These are phyloP conservation scores for Eucalyptus decipiens DNA, from an alignment of 345 rosid species.

Conservation along the genomic window DNA sequence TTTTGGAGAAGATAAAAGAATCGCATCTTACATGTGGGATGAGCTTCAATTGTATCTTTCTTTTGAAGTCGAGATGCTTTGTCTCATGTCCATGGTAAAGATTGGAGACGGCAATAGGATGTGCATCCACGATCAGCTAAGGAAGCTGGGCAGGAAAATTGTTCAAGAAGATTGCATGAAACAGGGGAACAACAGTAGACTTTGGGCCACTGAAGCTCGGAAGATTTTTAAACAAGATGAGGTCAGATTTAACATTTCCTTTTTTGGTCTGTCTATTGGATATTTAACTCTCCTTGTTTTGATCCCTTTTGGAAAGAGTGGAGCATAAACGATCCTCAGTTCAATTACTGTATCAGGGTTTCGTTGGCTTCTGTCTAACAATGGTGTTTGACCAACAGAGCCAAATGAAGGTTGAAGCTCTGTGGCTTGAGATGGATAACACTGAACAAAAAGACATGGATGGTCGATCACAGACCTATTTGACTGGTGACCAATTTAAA, in stretches of 20 bases:
- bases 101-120: neutral
- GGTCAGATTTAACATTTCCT: neutral
- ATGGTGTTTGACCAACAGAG: neutral
- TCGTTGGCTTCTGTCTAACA: accelerated
- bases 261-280: neutral
- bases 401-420: neutral
- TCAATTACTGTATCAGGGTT: neutral
- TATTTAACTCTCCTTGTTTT: neutral
- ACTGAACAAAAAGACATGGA: neutral
- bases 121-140: neutral
- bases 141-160: neutral
- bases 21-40: neutral
- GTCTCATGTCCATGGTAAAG: neutral
- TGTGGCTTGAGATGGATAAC: neutral
- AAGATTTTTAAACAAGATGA: neutral
- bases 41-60: too few species aligned
- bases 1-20: neutral
- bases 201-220: neutral
- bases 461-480: neutral
- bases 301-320: neutral
- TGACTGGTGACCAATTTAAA: too few species aligned
- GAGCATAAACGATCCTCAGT: neutral
- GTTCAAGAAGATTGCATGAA: accelerated
- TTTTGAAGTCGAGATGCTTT: neutral
- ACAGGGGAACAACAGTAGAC: neutral